These are phyloP conservation scores for Colletotrichum shisoi DNA, from an alignment of 2,329 filamentous ascomycete genomes.

Conservation along the genomic window DNA sequence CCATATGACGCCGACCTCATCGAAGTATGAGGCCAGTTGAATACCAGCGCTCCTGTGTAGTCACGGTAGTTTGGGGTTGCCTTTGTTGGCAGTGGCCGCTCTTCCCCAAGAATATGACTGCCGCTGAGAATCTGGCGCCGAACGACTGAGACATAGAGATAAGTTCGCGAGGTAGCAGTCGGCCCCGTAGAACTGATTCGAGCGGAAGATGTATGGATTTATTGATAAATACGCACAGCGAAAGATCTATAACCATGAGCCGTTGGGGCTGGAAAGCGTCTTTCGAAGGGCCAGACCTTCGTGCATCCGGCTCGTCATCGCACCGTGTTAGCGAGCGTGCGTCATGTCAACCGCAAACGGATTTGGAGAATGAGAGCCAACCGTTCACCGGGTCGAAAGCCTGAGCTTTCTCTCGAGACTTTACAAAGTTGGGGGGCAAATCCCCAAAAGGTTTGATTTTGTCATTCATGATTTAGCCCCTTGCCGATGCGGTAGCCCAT, in stretches of 20 bases:
- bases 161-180: background rate
- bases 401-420: conserved; percentile 5
- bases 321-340: background rate
- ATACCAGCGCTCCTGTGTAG: background rate
- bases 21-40: conserved; percentile 6
- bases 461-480: background rate
- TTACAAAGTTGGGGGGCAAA: background rate
- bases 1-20: conserved; percentile 1
- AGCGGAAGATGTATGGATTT: background rate
- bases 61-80: background rate
- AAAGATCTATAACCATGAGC: background rate
- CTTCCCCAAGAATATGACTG: background rate
- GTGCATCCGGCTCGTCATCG: conserved; percentile 5
- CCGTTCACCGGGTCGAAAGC: conserved; percentile 3
- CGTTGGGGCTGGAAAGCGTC: conserved; percentile 23
- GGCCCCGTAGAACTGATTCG: conserved; percentile 6
- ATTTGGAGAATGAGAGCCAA: background rate
- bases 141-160: conserved; percentile 1
- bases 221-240: too few relatives aligned
- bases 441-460: background rate
- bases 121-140: conserved; percentile 3
- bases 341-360: conserved; percentile 31
- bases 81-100: conserved; percentile 13
- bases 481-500: background rate
- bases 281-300: background rate